A percentile compares a stretch with the other conserved stretches of the same genome.
Evolutionary conservation across 495 filamentous ascomycete genomes (phyloP).

Genomic region (Penicillium salamii): DNA sequence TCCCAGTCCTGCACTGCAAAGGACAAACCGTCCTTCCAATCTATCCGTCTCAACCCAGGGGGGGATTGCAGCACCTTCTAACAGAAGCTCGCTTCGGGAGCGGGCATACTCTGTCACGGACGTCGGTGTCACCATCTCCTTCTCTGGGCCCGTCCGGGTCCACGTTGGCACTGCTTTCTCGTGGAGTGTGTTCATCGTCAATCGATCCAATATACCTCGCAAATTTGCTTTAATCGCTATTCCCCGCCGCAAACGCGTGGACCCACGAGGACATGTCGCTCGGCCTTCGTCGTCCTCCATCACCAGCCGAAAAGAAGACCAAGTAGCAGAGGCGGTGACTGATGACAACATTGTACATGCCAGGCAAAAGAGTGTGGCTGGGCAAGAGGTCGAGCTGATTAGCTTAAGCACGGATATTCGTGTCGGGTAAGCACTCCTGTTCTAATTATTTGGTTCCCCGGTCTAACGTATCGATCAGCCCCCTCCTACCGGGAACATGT

Average conservation of each 20-base stretch:
- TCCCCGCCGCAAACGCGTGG: conserved; percentile 69
- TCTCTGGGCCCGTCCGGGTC: conserved; percentile 60
- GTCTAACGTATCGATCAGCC: conserved; percentile 41
- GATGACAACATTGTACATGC: conserved; percentile 84
- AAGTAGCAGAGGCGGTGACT: conserved; percentile 72
- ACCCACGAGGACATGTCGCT: conserved; percentile 57
- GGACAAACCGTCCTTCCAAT: conserved; percentile 53
- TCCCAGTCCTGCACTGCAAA: conserved; percentile 53
- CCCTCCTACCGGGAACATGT: conserved; percentile 71
- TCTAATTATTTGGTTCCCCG: background rate
- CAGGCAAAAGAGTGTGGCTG: conserved; percentile 68
- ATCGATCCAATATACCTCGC: conserved; percentile 63
- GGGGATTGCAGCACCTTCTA: conserved; percentile 29
- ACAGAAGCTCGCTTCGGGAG: conserved; percentile 54
- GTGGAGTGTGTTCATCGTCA: conserved; percentile 90
- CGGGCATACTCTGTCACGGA: conserved; percentile 49
- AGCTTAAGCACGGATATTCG: conserved; percentile 81
- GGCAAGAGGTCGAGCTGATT: conserved; percentile 73
- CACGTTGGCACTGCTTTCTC: conserved; percentile 72
- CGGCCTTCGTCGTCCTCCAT: conserved; percentile 48
- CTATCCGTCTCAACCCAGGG: conserved; percentile 35
- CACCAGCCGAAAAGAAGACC: conserved; percentile 39
- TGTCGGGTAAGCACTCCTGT: conserved; percentile 59
- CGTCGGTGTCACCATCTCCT: conserved; percentile 73
- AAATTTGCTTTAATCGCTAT: conserved; percentile 81